Base-by-base conservation (phyloP, 352 stramenopile genomes). In the Phytophthora boehmeriae region DNA sequence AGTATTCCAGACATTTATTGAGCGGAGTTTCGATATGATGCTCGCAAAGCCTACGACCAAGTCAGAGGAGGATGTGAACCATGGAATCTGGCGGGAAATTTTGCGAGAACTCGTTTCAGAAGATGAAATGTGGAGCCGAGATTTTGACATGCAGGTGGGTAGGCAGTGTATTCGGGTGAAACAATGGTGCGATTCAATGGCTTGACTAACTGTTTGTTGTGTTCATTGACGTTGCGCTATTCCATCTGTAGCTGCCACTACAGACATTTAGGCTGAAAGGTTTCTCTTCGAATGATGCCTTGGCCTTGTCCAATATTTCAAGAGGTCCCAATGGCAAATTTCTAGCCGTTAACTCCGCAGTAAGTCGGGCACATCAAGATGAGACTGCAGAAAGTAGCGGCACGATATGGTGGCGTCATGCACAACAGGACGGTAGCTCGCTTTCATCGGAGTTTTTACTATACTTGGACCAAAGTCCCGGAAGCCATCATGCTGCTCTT, bases 1-100 rank as follows among this genome's bases (percentile, higher is more conserved):
- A 54, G 45, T 94, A 11, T 92, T 91, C 43, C 81, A 92, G 55
- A 73, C 81, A 30, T 77, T 94, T 11, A 74, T 94, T 35, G 83
- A 94, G 36, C 70, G 78, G 2, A 89, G 68, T 55, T 78, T 73
- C 36, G 55, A 71, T 4, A 59, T 87, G 44, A 92, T 94, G 81
- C 56, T 69, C 0, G 8, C 57, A 11, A 81, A 75, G 13, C 83
- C 83, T 4, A 83, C 66, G 2, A 49, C 54, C 8, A 83, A 87
- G 46, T 82, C 80, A 0, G 70, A 90, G 44, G 78, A 88, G 9
- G 81, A 92, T 25, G 47, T 94, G 20, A 90, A 90, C 35, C 49
- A 88, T 55, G 59, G 68, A 20, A 41, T 92, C 4, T 94, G 86
- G 86, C 57, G 63, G 28, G 72, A 78, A 16, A 62, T 78, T 39